Evolutionary conservation across 148 eudicot species (phyloP).

Genomic region (Amaranthus hypochondriacus): DNA sequence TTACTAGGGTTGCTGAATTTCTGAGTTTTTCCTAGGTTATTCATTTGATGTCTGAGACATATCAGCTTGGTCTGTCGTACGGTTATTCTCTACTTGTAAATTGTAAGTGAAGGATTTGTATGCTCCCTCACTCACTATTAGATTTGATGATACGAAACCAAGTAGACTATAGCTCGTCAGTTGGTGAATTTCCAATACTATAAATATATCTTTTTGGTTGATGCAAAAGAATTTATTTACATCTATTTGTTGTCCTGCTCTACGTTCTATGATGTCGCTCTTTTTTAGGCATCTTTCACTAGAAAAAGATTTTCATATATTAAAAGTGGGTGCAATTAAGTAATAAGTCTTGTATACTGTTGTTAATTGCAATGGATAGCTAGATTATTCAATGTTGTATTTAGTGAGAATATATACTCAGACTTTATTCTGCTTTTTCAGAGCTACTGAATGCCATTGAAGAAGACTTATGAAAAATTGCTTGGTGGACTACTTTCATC

Average conservation of each 20-base stretch:
- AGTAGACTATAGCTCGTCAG: background rate
- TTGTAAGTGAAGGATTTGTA: background rate
- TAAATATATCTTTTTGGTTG: background rate
- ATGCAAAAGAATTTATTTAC: background rate
- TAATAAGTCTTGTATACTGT: background rate
- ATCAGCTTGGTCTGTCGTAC: no score
- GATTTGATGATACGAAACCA: background rate
- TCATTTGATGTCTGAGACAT: no score
- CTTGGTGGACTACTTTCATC: constrained; percentile 58
- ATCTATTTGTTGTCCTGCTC: background rate
- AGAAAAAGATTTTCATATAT: background rate
- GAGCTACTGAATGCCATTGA: constrained; percentile 23
- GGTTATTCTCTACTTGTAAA: no score
- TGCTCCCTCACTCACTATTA: background rate
- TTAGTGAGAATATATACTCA: background rate
- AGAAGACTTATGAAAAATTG: constrained; percentile 29
- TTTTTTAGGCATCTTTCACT: background rate
- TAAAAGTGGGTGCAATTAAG: background rate
- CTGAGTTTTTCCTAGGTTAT: no score
- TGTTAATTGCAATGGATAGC: background rate
- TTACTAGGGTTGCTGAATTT: no score
- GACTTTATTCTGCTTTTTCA: constrained; percentile 5
- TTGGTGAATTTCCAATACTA: background rate
- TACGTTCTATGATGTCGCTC: background rate
- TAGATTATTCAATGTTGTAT: background rate